A percentile compares a stretch with the other conserved stretches of the same genome.
These are phyloP conservation scores for Phytophthora palmivora DNA, from an alignment of 352 stramenopile species.

Conservation along the genomic window DNA sequence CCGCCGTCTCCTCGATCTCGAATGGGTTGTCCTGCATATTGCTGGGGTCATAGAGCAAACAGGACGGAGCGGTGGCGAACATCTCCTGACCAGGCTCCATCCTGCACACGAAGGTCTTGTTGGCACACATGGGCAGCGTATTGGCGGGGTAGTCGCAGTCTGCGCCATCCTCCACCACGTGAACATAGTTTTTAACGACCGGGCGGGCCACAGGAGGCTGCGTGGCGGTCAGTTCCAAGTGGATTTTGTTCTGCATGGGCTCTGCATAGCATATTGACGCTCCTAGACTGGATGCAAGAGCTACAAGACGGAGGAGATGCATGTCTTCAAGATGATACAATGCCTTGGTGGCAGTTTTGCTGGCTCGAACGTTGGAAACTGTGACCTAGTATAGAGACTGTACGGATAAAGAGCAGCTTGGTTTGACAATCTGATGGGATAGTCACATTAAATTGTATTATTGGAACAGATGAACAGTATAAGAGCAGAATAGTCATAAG, in stretches of 20 bases:
- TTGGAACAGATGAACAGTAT: slow-evolving; percentile 1
- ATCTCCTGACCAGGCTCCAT: slow-evolving; percentile 53
- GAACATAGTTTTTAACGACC: slow-evolving; percentile 32
- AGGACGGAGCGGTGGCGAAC: slow-evolving; percentile 43
- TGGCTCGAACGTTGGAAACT: slow-evolving; percentile 15
- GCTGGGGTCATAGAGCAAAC: slow-evolving; percentile 43
- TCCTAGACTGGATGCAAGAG: slow-evolving; percentile 2
- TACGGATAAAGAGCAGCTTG: slow-evolving; percentile 6
- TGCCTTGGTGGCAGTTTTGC: slow-evolving; percentile 2
- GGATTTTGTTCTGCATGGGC: slow-evolving; percentile 13
- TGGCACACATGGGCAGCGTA: slow-evolving; percentile 51
- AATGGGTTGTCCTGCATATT: slow-evolving; percentile 46
- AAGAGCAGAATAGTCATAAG: slow-evolving; percentile 6
- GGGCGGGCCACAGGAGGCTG: slow-evolving; percentile 1
- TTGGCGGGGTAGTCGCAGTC: slow-evolving; percentile 34
- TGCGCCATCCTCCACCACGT: slow-evolving; percentile 42
- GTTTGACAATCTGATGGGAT: background rate
- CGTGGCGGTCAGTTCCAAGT: slow-evolving; percentile 3
- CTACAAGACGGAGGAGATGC: slow-evolving; percentile 13
- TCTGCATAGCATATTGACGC: slow-evolving; percentile 1
- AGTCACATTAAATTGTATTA: too few species aligned
- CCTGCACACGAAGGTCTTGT: slow-evolving; percentile 52
- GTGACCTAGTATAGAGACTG: background rate
- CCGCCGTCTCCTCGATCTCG: slow-evolving; percentile 36
- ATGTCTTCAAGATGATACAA: slow-evolving; percentile 18